These are phyloP conservation scores for Botryotinia narcissicola DNA, from an alignment of 2,329 filamentous ascomycete genomes.

Conservation along the genomic window DNA sequence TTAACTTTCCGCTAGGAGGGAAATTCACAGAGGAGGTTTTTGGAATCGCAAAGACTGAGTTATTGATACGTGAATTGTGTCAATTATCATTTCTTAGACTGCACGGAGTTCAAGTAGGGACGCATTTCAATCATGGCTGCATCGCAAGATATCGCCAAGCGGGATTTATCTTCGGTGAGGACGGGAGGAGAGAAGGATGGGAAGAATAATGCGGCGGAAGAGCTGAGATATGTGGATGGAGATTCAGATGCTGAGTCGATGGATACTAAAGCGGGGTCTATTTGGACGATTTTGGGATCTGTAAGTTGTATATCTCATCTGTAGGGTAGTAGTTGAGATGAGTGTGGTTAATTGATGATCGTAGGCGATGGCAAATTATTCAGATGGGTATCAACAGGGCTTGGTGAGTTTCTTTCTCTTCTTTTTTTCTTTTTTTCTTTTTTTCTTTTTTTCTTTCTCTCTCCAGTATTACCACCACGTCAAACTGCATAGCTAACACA, in stretches of 20 bases:
- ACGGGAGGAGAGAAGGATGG: background rate
- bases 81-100: background rate
- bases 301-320: background rate
- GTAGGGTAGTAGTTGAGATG: background rate
- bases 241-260: constrained; percentile 16
- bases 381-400: constrained; percentile 18
- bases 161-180: background rate
- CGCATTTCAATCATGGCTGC: background rate
- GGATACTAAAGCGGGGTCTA: background rate
- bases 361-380: constrained; percentile 18
- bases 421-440: too few relatives aligned
- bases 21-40: background rate
- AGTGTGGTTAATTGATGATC: background rate
- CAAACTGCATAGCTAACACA: background rate
- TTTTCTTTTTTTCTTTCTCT: too few relatives aligned
- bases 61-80: background rate
- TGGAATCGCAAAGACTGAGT: background rate
- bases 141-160: background rate
- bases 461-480: background rate
- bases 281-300: constrained; percentile 19
- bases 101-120: background rate
- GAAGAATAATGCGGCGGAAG: background rate
- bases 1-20: background rate
- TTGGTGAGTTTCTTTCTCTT: background rate
- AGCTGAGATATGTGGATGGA: background rate